phyloP scores from a whole-genome alignment of 345 rosid genomes.

The Gossypium thurberi region DNA sequence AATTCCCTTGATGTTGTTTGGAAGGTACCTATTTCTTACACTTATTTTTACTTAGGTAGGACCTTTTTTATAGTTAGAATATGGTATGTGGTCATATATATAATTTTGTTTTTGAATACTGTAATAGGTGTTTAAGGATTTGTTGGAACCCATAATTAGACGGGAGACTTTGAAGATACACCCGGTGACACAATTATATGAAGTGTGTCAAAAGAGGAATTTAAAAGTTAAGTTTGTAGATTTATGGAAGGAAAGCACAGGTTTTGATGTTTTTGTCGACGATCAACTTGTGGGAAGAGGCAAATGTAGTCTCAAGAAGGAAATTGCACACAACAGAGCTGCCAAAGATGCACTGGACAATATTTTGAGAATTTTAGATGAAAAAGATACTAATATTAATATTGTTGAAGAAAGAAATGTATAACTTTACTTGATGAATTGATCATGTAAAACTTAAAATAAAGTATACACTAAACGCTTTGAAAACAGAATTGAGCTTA shows the following conservation, averaged over 20 bases:
- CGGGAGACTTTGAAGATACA: constrained; percentile 29
- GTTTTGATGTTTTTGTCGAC: constrained; percentile 30
- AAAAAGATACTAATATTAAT: not conserved
- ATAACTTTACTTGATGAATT: too few relatives aligned
- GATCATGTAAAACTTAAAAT: too few relatives aligned
- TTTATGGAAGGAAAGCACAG: constrained; percentile 31
- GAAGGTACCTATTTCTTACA: constrained; percentile 33
- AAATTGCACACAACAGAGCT: constrained; percentile 49
- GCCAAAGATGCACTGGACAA: constrained; percentile 57
- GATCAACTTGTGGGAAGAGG: constrained; percentile 40
- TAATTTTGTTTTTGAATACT: not conserved
- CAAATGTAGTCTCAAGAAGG: constrained; percentile 35
- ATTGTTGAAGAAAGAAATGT: not conserved
- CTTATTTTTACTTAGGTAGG: not conserved
- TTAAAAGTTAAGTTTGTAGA: constrained; percentile 42
- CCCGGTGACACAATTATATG: constrained; percentile 43
- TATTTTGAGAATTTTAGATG: constrained; percentile 13
- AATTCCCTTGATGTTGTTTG: constrained; percentile 31
- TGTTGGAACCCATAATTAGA: constrained; percentile 53
- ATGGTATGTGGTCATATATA: too few relatives aligned
- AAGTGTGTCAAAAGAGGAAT: constrained; percentile 52
- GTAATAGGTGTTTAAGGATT: constrained; percentile 36
- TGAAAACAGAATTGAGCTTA: too few relatives aligned
- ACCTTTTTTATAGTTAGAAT: not conserved
- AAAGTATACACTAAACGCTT: too few relatives aligned